phyloP scores from a whole-genome alignment of 345 rosid genomes.

The Citrus hindsii region DNA sequence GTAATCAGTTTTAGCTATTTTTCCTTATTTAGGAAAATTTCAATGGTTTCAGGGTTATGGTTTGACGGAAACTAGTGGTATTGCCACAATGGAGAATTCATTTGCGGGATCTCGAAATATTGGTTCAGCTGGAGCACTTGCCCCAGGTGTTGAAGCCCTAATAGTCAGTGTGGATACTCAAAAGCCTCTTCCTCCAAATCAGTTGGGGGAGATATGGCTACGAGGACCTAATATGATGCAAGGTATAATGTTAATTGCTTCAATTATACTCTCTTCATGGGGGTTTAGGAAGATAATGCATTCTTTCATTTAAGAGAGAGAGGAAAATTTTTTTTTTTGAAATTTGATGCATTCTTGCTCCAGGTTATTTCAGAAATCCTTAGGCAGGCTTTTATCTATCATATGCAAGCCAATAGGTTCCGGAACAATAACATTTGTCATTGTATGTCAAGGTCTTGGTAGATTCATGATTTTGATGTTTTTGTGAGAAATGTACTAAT shows the following conservation, averaged over 20 bases:
- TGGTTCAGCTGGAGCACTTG: slow-evolving; percentile 78
- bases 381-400: not conserved
- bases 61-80: slow-evolving; percentile 82
- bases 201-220: slow-evolving; percentile 80
- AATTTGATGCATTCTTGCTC: too few relatives aligned
- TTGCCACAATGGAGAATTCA: slow-evolving; percentile 57
- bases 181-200: slow-evolving; percentile 76
- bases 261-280: not conserved
- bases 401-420: not conserved
- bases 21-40: slow-evolving; percentile 5
- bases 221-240: slow-evolving; percentile 94
- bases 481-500: not conserved
- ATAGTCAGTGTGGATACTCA: slow-evolving; percentile 54
- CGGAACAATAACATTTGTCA: not conserved
- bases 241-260: slow-evolving; percentile 40
- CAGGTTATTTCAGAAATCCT: too few relatives aligned
- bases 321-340: too few relatives aligned
- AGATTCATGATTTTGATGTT: not conserved
- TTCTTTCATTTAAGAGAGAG: not conserved
- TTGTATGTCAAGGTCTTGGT: not conserved
- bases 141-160: slow-evolving; percentile 69
- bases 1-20: not conserved
- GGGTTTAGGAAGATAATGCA: not conserved
- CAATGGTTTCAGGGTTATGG: slow-evolving; percentile 72
- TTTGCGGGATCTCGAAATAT: slow-evolving; percentile 37